Evolutionary conservation across 306 rosid species (phyloP).

Genomic region (Fragaria ananassa): DNA sequence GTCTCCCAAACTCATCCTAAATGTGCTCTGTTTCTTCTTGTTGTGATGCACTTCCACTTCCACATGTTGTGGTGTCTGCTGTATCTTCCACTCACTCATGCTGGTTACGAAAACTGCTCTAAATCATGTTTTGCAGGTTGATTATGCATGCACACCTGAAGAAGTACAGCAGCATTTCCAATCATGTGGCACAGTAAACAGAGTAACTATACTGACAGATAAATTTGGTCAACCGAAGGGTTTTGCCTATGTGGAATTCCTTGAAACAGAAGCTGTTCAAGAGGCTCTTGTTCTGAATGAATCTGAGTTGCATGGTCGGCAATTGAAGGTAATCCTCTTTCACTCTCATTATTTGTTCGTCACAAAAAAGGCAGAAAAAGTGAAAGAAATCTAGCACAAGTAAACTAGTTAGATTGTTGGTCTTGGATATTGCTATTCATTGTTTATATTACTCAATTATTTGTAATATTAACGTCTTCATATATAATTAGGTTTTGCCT

Average conservation of each 20-base stretch:
- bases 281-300: conserved; percentile 76
- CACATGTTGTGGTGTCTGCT: not conserved
- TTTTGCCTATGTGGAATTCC: conserved; percentile 88
- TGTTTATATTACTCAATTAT: not conserved
- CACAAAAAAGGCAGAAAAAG: not conserved
- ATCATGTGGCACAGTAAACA: conserved; percentile 89
- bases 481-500: conserved; percentile 60
- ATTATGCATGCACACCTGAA: conserved; percentile 96
- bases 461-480: not conserved
- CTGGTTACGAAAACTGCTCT: conserved; percentile 22
- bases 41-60: not conserved
- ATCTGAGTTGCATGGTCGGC: conserved; percentile 91
- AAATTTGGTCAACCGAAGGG: conserved; percentile 95
- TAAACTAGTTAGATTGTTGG: not conserved
- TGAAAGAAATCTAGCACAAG: too few relatives aligned
- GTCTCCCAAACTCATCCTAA: not conserved
- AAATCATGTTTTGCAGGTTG: conserved; percentile 61
- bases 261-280: conserved; percentile 85
- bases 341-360: not conserved
- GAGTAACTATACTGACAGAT: conserved; percentile 87
- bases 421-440: not conserved
- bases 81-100: conserved; percentile 20
- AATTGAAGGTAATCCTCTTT: conserved; percentile 58
- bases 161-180: conserved; percentile 98
- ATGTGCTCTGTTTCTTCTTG: not conserved